Evolutionary conservation across 2,329 filamentous ascomycete genomes (phyloP).

Genomic region (Apiospora saccharicola): DNA sequence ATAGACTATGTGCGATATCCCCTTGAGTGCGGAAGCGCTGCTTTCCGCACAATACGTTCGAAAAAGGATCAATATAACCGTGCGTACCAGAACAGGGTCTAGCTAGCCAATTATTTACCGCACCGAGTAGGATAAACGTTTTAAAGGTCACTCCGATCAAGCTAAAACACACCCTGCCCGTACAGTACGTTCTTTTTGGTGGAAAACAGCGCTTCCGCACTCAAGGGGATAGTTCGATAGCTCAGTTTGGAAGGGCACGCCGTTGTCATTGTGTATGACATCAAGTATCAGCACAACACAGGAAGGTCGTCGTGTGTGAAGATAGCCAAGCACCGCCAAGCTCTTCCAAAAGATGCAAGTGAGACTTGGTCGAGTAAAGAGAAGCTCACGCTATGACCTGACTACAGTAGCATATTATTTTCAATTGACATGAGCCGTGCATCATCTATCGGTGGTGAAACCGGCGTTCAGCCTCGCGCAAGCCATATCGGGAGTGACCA

Average conservation of each 20-base stretch:
- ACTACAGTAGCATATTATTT: neutral
- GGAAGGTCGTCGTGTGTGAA: neutral
- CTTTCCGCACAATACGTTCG: too few species aligned
- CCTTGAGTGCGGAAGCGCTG: too few species aligned
- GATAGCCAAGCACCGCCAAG: neutral
- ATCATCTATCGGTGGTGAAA: neutral
- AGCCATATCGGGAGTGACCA: neutral
- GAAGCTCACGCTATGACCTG: conserved; percentile 8
- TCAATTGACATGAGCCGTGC: neutral
- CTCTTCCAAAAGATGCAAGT: neutral
- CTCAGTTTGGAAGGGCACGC: neutral
- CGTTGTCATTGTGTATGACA: neutral
- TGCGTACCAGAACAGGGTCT: too few species aligned
- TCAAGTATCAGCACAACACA: neutral
- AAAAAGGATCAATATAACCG: too few species aligned
- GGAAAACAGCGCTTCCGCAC: too few species aligned
- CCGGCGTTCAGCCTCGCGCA: neutral
- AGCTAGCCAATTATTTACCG: too few species aligned
- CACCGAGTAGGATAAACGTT: too few species aligned
- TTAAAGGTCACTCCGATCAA: too few species aligned
- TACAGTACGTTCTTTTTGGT: too few species aligned
- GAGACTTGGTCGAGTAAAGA: neutral
- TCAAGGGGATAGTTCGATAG: too few species aligned
- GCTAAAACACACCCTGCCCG: too few species aligned
- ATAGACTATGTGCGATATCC: neutral